Conservation (phyloP, 2,329 filamentous ascomycete genomes). For the Furcasterigmium sp. region DNA sequence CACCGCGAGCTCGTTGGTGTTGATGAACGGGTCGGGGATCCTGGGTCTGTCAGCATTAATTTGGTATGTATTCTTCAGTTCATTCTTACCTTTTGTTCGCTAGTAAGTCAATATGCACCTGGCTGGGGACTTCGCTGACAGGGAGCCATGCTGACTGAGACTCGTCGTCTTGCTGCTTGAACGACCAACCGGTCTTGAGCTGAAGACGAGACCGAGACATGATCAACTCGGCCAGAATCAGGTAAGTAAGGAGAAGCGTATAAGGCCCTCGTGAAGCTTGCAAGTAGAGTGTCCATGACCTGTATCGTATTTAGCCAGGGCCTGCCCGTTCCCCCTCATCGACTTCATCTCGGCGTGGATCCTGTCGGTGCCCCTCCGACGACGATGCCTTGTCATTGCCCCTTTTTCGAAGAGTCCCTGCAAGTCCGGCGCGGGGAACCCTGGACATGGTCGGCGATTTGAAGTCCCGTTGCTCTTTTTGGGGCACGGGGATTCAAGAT, state of each 20-base stretch:
- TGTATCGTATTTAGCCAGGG: too few relatives aligned
- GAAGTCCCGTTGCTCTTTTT: neutral
- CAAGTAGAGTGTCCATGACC: too few relatives aligned
- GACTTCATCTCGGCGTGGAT: neutral
- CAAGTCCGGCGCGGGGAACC: neutral
- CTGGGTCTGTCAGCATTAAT: constrained; percentile 14
- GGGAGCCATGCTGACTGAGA: constrained; percentile 24
- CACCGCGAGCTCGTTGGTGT: constrained; percentile 54
- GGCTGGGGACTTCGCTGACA: constrained; percentile 25
- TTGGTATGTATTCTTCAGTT: neutral
- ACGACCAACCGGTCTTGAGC: constrained; percentile 17
- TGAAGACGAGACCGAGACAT: constrained; percentile 3
- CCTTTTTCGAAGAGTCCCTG: neutral
- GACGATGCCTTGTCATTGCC: too few relatives aligned
- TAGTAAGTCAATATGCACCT: constrained; percentile 31
- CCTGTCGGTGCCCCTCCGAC: too few relatives aligned
- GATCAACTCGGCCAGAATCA: neutral
- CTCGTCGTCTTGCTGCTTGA: constrained; percentile 16
- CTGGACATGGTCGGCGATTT: neutral
- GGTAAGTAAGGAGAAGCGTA: neutral
- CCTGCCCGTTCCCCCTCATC: neutral
- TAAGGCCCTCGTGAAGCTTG: neutral
- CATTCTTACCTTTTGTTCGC: constrained; percentile 24
- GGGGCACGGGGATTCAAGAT: neutral
- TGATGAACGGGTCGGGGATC: constrained; percentile 52